A percentile compares a stretch with the other conserved stretches of the same genome.
Evolutionary conservation across 108 stramenopile species (phyloP).

Genomic region (Cyclotella cryptica): DNA sequence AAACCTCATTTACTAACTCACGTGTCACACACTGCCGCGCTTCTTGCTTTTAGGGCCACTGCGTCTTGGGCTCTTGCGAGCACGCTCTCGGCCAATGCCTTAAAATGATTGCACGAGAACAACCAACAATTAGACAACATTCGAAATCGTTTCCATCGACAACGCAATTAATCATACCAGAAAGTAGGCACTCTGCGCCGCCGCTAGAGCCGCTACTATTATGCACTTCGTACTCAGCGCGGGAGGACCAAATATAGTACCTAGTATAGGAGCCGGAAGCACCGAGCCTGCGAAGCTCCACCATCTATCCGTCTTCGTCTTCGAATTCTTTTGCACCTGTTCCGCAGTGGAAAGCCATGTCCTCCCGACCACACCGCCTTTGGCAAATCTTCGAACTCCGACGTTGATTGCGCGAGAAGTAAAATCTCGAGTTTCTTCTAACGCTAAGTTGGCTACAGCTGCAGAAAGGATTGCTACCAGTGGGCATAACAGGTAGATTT

Average conservation of each 20-base stretch:
- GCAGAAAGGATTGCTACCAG: conserved; percentile 71
- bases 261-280: conserved; percentile 81
- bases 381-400: conserved; percentile 88
- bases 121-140: background rate
- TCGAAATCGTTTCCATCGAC: background rate
- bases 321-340: conserved; percentile 68
- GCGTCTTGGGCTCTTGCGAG: conserved; percentile 84
- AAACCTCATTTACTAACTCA: conserved; percentile 18
- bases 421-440: conserved; percentile 71
- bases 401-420: conserved; percentile 74
- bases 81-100: conserved; percentile 68
- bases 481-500: conserved; percentile 82
- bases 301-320: conserved; percentile 59
- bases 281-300: conserved; percentile 69
- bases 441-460: conserved; percentile 75
- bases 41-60: conserved; percentile 85
- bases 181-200: conserved; percentile 86
- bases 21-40: conserved; percentile 89
- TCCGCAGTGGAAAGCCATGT: conserved; percentile 84
- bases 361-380: conserved; percentile 69
- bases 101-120: background rate
- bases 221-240: conserved; percentile 77
- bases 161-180: conserved; percentile 23
- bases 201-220: conserved; percentile 81
- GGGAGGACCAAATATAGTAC: conserved; percentile 76